A percentile compares a stretch with the other conserved stretches of the same genome.
phyloP scores from a whole-genome alignment of 306 rosid genomes.

The Cucurbita pepo region DNA sequence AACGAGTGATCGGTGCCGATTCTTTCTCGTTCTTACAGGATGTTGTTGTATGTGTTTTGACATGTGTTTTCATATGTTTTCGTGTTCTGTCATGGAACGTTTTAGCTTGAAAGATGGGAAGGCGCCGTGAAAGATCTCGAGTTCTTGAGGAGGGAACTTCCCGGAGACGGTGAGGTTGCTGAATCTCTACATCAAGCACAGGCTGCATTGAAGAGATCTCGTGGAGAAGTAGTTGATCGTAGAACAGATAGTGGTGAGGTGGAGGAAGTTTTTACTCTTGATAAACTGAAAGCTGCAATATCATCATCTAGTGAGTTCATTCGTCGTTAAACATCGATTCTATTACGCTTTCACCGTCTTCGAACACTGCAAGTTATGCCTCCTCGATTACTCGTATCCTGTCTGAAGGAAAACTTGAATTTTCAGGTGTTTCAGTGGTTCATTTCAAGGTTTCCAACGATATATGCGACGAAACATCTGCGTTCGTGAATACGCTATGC shows the following conservation, averaged over 20 bases:
- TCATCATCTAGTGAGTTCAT: constrained; percentile 51
- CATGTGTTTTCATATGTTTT: constrained; percentile 5
- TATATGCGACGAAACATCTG: constrained; percentile 59
- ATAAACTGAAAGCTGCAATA: constrained; percentile 47
- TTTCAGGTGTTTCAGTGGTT: constrained; percentile 60
- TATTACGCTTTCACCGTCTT: neutral
- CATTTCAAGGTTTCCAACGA: constrained; percentile 67
- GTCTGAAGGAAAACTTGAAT: constrained; percentile 10
- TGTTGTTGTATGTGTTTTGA: constrained; percentile 1
- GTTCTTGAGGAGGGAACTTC: constrained; percentile 52
- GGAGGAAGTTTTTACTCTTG: constrained; percentile 50
- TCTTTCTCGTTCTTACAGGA: neutral
- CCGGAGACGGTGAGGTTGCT: constrained; percentile 58
- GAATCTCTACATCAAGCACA: constrained; percentile 58
- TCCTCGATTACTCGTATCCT: neutral
- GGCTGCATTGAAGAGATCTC: constrained; percentile 40
- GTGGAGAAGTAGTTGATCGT: constrained; percentile 17
- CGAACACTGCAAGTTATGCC: neutral
- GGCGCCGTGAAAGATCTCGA: constrained; percentile 74
- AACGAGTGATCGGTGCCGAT: neutral
- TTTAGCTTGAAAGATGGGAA: constrained; percentile 80
- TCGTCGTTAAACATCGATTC: neutral
- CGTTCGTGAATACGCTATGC: constrained; percentile 64
- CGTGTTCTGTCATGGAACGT: neutral
- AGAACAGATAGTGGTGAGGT: constrained; percentile 57